Conservation (phyloP, 176 grass and related monocot species). For the Pontederia crassipes region DNA sequence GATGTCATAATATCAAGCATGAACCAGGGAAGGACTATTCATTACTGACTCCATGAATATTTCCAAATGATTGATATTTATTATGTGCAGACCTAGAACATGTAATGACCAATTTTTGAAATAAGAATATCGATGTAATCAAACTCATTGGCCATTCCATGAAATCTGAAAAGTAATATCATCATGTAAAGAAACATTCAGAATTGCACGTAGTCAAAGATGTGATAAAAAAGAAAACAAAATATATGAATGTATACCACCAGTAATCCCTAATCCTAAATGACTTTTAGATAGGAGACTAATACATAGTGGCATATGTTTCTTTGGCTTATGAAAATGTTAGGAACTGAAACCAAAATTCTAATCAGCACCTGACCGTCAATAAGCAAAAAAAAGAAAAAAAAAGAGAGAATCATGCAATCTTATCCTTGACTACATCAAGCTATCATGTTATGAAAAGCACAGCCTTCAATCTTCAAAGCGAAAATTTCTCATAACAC, state of each 20-base stretch:
- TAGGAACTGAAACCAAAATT: neutral
- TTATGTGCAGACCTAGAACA: neutral
- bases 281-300: neutral
- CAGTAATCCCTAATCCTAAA: neutral
- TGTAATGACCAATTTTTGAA: too few relatives aligned
- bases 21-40: neutral
- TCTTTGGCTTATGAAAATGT: neutral
- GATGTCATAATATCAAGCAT: too few relatives aligned
- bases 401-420: neutral
- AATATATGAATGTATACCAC: neutral
- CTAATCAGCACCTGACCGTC: neutral
- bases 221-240: neutral
- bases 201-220: neutral
- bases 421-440: too few relatives aligned
- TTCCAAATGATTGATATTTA: neutral
- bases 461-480: too few relatives aligned
- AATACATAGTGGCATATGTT: constrained; percentile 1
- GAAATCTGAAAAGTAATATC: too few relatives aligned
- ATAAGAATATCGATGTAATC: too few relatives aligned
- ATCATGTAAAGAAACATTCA: neutral
- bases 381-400: neutral
- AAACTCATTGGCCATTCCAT: too few relatives aligned
- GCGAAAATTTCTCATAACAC: too few relatives aligned
- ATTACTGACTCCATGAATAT: neutral
- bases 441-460: too few relatives aligned